These are phyloP conservation scores for Dictyostelium intermedium DNA, from an alignment of 78 protist genomes.

Conservation along the genomic window DNA sequence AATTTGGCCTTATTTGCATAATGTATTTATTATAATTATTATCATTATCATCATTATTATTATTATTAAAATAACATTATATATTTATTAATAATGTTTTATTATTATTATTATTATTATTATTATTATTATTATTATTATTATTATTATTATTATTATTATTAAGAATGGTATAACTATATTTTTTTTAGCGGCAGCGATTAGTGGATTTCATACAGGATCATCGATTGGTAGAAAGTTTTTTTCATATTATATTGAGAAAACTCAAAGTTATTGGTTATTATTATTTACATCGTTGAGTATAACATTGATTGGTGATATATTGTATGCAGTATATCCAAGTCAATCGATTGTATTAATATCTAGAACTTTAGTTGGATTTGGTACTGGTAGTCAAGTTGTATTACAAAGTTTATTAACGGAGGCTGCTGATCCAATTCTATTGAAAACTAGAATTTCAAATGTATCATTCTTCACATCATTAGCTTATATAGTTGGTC, in stretches of 20 bases:
- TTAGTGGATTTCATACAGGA: slow-evolving; percentile 47
- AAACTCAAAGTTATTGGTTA: slow-evolving; percentile 23
- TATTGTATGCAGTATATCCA: slow-evolving; percentile 40
- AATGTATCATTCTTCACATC: background rate
- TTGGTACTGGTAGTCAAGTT: slow-evolving; percentile 39
- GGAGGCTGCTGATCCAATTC: background rate
- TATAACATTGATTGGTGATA: slow-evolving; percentile 50
- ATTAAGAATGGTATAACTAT: slow-evolving; percentile 23
- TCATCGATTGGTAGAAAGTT: slow-evolving; percentile 26
- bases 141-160: background rate
- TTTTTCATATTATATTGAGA: slow-evolving; percentile 10
- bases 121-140: slow-evolving; percentile 3
- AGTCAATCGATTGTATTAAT: background rate
- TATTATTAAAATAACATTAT: background rate
- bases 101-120: slow-evolving; percentile 5
- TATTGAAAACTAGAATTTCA: slow-evolving; percentile 16
- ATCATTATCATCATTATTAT: background rate
- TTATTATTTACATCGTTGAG: background rate
- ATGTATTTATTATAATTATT: background rate
- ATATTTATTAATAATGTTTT: background rate
- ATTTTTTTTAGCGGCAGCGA: slow-evolving; percentile 22
- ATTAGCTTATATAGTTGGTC: slow-evolving; percentile 20
- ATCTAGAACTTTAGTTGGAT: slow-evolving; percentile 39
- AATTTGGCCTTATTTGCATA: slow-evolving; percentile 54
- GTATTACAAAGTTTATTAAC: slow-evolving; percentile 23